A percentile compares a stretch with the other conserved stretches of the same genome.
Evolutionary conservation across 768 basidiomycete species (phyloP).

Genomic region (Clitopilus passeckerianus): DNA sequence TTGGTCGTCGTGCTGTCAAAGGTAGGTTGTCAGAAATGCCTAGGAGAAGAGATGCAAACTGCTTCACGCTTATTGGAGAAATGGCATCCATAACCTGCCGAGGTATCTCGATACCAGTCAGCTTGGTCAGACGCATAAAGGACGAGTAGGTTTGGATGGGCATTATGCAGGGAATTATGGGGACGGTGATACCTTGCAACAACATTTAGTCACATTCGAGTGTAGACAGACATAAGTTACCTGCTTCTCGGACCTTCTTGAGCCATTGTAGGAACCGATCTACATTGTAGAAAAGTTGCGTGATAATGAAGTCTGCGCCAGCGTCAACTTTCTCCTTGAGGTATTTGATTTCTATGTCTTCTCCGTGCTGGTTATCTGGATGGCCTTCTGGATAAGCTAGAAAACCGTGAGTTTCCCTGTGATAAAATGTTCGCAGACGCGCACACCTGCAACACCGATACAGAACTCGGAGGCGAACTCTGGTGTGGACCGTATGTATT

Average conservation of each 20-base stretch:
- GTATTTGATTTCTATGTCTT: constrained; percentile 60
- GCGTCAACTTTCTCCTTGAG: constrained; percentile 89
- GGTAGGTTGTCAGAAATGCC: background rate
- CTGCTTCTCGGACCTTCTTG: constrained; percentile 61
- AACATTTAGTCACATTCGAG: background rate
- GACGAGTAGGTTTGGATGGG: constrained; percentile 96
- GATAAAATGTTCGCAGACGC: background rate
- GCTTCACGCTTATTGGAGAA: constrained; percentile 68
- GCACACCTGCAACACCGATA: constrained; percentile 86
- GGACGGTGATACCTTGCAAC: constrained; percentile 72
- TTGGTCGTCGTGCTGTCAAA: constrained; percentile 79
- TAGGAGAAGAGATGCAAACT: background rate
- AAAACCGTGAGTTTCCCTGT: constrained; percentile 5
- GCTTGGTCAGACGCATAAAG: constrained; percentile 85
- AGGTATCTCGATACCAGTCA: constrained; percentile 81
- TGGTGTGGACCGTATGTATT: constrained; percentile 73
- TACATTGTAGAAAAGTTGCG: constrained; percentile 97
- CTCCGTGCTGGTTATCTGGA: constrained; percentile 51
- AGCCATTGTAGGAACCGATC: constrained; percentile 82
- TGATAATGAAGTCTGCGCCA: constrained; percentile 94
- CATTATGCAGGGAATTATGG: constrained; percentile 95
- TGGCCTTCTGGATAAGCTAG: constrained; percentile 91
- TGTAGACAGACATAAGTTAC: constrained; percentile 29
- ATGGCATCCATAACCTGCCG: constrained; percentile 57
- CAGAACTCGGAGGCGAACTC: constrained; percentile 86